phyloP scores from a whole-genome alignment of 108 stramenopile species.

The Skeletonema grethae region DNA sequence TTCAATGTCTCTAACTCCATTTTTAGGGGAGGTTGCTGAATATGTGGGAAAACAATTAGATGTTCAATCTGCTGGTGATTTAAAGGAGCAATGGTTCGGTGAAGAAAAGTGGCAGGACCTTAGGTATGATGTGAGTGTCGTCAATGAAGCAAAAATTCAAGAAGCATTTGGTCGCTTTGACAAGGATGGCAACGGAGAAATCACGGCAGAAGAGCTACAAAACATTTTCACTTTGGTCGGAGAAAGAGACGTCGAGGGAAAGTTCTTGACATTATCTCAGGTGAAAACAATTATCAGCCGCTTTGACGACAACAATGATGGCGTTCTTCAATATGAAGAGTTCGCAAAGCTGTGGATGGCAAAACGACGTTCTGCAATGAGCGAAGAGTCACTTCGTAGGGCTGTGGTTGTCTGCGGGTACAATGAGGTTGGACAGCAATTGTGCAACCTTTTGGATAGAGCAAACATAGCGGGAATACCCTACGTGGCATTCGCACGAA shows the following conservation, averaged over 20 bases:
- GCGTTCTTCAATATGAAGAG: constrained; percentile 49
- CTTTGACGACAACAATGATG: constrained; percentile 50
- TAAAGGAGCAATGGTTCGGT: constrained; percentile 29
- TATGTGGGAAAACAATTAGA: constrained; percentile 59
- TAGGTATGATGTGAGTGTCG: constrained; percentile 53
- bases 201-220: constrained; percentile 50
- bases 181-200: constrained; percentile 66
- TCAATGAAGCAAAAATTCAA: constrained; percentile 52
- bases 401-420: constrained; percentile 63
- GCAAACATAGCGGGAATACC: constrained; percentile 45
- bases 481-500: constrained; percentile 63
- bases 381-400: constrained; percentile 40
- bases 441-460: constrained; percentile 42
- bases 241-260: constrained; percentile 55
- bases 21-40: constrained; percentile 66
- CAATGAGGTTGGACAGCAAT: constrained; percentile 54
- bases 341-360: constrained; percentile 54
- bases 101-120: constrained; percentile 49
- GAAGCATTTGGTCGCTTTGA: constrained; percentile 72
- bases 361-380: constrained; percentile 49
- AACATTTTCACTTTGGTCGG: constrained; percentile 44
- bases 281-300: constrained; percentile 43
- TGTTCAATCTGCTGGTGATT: constrained; percentile 26
- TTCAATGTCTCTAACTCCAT: constrained; percentile 79
- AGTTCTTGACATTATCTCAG: constrained; percentile 54